Conservation (phyloP, 805 yeast genomes). For the Kazachstania viticola region DNA sequence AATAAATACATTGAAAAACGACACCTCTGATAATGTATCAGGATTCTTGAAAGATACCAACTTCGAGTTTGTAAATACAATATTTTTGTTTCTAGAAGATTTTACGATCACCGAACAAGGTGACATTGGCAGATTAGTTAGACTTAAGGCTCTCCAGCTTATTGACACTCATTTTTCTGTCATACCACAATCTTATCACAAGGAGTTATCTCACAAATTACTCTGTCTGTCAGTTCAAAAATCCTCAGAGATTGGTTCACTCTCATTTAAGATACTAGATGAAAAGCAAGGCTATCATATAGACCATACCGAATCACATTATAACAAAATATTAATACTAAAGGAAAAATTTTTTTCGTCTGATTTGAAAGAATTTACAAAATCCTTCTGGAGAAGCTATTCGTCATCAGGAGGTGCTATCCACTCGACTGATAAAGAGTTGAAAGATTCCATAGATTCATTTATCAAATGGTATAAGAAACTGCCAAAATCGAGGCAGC, state of each 20-base stretch:
- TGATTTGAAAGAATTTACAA: not conserved
- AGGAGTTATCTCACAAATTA: conserved; percentile 1
- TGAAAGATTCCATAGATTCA: conserved; percentile 32
- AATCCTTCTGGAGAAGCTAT: conserved; percentile 38
- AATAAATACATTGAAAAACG: conserved; percentile 6
- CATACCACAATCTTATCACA: not conserved
- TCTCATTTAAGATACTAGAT: not conserved
- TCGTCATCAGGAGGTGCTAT: conserved; percentile 45
- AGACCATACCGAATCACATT: not conserved
- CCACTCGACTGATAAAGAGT: conserved; percentile 36
- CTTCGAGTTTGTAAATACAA: not conserved
- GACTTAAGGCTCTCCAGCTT: conserved; percentile 39
- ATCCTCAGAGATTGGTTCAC: conserved; percentile 31
- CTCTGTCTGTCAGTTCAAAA: conserved; percentile 54
- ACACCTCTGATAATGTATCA: not conserved
- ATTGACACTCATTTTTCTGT: conserved; percentile 23
- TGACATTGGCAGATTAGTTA: conserved; percentile 76
- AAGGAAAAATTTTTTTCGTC: not conserved
- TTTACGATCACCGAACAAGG: conserved; percentile 75
- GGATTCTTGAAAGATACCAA: not conserved
- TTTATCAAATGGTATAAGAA: conserved; percentile 26
- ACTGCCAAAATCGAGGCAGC: conserved; percentile 2
- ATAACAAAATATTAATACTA: not conserved
- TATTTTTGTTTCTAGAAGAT: conserved; percentile 45
- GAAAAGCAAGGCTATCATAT: not conserved